These are phyloP conservation scores for Colletotrichum tropicale DNA, from an alignment of 2,329 filamentous ascomycete genomes.

Conservation along the genomic window DNA sequence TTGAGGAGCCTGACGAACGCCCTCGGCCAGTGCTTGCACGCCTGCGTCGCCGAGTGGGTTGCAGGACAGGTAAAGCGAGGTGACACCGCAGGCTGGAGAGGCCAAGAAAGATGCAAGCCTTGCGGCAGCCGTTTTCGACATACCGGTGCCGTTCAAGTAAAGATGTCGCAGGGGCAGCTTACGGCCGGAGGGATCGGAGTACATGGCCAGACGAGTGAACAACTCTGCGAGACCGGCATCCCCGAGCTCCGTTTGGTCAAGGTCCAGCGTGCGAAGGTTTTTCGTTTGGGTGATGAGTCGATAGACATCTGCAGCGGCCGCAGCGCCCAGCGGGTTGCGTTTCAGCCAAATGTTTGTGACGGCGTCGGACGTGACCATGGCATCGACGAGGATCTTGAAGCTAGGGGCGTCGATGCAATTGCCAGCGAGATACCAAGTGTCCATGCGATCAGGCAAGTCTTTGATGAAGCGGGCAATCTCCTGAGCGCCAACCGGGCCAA, in stretches of 20 bases:
- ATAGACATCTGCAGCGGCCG: constrained; percentile 42
- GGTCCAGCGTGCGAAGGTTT: constrained; percentile 52
- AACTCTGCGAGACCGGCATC: constrained; percentile 48
- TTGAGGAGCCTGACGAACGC: constrained; percentile 34
- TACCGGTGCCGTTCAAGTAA: constrained; percentile 41
- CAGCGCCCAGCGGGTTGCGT: constrained; percentile 52
- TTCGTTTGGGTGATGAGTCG: constrained; percentile 46
- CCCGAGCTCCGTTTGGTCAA: constrained; percentile 58
- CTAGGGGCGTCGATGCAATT: constrained; percentile 53
- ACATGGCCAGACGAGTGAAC: constrained; percentile 40
- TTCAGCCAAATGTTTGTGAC: constrained; percentile 60
- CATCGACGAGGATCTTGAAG: constrained; percentile 47
- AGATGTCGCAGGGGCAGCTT: constrained; percentile 36
- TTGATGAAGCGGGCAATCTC: constrained; percentile 50
- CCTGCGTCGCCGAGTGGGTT: constrained; percentile 42
- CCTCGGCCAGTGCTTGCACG: constrained; percentile 30
- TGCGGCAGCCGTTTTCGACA: constrained; percentile 30
- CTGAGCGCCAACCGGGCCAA: constrained; percentile 51
- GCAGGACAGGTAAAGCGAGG: constrained; percentile 40
- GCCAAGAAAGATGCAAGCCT: constrained; percentile 36
- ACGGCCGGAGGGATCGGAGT: constrained; percentile 28
- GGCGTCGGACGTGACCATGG: constrained; percentile 44
- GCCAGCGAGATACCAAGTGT: constrained; percentile 61
- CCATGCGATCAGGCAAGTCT: constrained; percentile 49
- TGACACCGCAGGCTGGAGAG: constrained; percentile 35